Percentiles rank a stretch among this genome's conserved stretches.
Evolutionary conservation across 2,329 filamentous ascomycete species (phyloP).

Genomic region (Aspergillaceae sp.): DNA sequence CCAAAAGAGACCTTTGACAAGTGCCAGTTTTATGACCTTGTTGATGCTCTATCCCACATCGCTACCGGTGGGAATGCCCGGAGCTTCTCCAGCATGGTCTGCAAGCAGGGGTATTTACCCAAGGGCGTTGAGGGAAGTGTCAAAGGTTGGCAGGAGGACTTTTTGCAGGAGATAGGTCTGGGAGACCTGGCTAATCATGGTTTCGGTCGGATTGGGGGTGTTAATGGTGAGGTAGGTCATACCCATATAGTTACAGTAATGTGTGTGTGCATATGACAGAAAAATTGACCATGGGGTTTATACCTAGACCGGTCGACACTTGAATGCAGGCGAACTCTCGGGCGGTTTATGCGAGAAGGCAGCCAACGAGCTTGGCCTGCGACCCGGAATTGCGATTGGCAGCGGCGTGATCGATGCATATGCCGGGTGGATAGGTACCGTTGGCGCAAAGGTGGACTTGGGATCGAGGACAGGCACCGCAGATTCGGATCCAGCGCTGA

Average conservation of each 20-base stretch:
- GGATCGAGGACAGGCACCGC: slow-evolving; percentile 48
- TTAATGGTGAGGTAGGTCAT: slow-evolving; percentile 72
- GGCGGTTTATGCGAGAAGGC: slow-evolving; percentile 73
- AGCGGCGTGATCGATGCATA: slow-evolving; percentile 95
- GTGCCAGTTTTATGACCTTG: slow-evolving; percentile 91
- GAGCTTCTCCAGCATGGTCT: slow-evolving; percentile 87
- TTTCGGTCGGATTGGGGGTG: slow-evolving; percentile 82
- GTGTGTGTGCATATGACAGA: slow-evolving; percentile 11
- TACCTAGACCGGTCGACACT: slow-evolving; percentile 70
- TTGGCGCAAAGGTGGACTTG: slow-evolving; percentile 80
- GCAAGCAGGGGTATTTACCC: slow-evolving; percentile 89
- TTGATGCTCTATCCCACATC: slow-evolving; percentile 80
- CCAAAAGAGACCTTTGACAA: slow-evolving; percentile 71
- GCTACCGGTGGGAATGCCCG: slow-evolving; percentile 80
- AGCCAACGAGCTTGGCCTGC: slow-evolving; percentile 70
- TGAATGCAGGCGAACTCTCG: slow-evolving; percentile 79
- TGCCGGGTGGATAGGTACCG: slow-evolving; percentile 91
- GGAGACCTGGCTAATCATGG: slow-evolving; percentile 69
- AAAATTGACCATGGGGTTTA: neutral
- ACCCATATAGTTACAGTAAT: neutral
- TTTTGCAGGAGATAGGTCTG: slow-evolving; percentile 72
- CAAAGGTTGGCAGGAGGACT: slow-evolving; percentile 93
- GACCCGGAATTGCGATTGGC: slow-evolving; percentile 77
- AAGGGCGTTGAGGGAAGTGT: slow-evolving; percentile 78
- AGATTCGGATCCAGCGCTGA: slow-evolving; percentile 57